Percentiles rank a stretch among this genome's conserved stretches.
phyloP scores from a whole-genome alignment of 495 filamentous ascomycete species.

The Friedmanniomyces simplex region DNA sequence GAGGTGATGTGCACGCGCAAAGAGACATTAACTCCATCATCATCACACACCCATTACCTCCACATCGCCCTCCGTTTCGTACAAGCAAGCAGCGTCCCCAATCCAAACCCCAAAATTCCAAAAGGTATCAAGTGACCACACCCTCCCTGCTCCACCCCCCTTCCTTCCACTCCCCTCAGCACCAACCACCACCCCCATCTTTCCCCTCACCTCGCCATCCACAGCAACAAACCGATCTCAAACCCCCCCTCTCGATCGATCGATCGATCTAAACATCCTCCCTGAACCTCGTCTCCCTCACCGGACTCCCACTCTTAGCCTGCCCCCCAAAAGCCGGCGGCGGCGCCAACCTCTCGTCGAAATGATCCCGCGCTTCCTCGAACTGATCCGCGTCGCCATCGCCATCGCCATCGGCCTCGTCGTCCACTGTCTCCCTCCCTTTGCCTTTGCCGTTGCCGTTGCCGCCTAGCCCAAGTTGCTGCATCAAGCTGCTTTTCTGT shows the following conservation, averaged over 20 bases:
- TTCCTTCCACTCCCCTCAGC: too few relatives aligned
- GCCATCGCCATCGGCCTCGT: conserved; percentile 4
- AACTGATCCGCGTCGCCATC: conserved; percentile 15
- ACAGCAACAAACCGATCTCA: not conserved
- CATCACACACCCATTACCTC: too few relatives aligned
- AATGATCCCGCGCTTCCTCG: conserved; percentile 25
- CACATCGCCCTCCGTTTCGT: too few relatives aligned
- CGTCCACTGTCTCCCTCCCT: not conserved
- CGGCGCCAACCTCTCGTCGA: conserved; percentile 23
- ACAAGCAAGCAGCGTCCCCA: too few relatives aligned
- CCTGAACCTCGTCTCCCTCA: conserved; percentile 21
- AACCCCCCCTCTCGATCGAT: not conserved
- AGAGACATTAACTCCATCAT: too few relatives aligned
- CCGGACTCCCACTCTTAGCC: conserved; percentile 20
- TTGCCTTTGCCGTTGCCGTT: conserved; percentile 2
- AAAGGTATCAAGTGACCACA: too few relatives aligned
- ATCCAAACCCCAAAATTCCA: too few relatives aligned
- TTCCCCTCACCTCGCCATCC: too few relatives aligned
- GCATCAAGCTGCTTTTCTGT: not conserved
- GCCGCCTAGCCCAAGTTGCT: conserved; percentile 4
- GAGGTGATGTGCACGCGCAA: too few relatives aligned
- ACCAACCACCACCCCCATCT: too few relatives aligned
- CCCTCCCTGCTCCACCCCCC: too few relatives aligned
- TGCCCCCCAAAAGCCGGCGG: conserved; percentile 18
- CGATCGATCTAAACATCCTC: conserved; percentile 18